These are phyloP conservation scores for Aspergillus incahuasiensis DNA, from an alignment of 495 filamentous ascomycete species.

Conservation along the genomic window DNA sequence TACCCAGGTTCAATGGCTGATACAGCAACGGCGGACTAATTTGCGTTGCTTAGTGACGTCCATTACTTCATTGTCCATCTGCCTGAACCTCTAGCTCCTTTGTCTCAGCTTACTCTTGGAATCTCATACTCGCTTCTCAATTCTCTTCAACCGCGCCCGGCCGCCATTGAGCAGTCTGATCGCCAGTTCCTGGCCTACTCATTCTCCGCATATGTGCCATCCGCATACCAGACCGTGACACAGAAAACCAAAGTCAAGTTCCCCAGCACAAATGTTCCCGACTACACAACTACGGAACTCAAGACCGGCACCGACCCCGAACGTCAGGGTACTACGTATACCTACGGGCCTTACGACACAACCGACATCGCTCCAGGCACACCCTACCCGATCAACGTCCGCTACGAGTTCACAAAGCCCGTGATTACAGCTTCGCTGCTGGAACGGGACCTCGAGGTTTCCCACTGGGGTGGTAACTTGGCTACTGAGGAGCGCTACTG, in stretches of 20 bases:
- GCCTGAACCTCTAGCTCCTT: conserved; percentile 65
- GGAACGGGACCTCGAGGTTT: conserved; percentile 89
- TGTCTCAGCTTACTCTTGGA: conserved; percentile 74
- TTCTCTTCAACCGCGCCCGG: conserved; percentile 71
- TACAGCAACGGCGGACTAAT: conserved; percentile 1
- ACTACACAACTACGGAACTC: conserved; percentile 67
- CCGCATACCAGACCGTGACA: conserved; percentile 77
- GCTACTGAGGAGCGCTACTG: conserved; percentile 92
- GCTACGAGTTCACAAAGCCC: conserved; percentile 95
- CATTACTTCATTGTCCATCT: conserved; percentile 84
- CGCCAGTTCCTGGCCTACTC: conserved; percentile 80
- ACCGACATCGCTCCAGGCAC: conserved; percentile 64
- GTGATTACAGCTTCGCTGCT: conserved; percentile 68
- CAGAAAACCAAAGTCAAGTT: conserved; percentile 98
- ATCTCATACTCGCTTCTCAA: conserved; percentile 79
- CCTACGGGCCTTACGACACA: conserved; percentile 85
- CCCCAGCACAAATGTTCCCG: conserved; percentile 68
- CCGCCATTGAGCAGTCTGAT: conserved; percentile 72
- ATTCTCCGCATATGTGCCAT: conserved; percentile 76
- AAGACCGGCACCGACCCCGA: conserved; percentile 69
- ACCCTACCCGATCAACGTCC: conserved; percentile 64
- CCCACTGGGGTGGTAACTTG: conserved; percentile 96
- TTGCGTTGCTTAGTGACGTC: conserved; percentile 50
- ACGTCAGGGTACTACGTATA: conserved; percentile 79
- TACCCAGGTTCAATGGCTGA: conserved; percentile 21